phyloP scores from a whole-genome alignment of 331 rosid genomes.

The Arachis monticola region DNA sequence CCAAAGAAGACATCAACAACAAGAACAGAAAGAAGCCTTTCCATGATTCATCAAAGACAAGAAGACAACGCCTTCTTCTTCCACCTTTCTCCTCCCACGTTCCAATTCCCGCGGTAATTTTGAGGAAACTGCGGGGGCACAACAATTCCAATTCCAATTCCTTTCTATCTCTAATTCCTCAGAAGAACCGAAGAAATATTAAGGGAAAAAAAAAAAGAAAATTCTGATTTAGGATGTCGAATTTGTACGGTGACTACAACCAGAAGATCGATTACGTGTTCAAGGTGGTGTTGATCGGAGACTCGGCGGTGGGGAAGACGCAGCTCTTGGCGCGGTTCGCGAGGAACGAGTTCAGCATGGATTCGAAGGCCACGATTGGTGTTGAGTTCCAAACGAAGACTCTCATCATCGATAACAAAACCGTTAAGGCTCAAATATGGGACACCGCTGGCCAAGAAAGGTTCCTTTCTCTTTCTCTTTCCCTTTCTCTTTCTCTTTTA shows the following conservation, averaged over 20 bases:
- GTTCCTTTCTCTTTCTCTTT: not conserved
- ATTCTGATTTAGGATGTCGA: constrained; percentile 32
- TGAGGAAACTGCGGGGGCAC: not conserved
- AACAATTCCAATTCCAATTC: not conserved
- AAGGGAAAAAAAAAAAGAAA: not conserved
- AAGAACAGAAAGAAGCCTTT: not conserved
- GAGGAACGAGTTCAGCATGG: constrained; percentile 43
- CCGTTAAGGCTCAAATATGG: constrained; percentile 49
- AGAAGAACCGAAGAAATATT: not conserved
- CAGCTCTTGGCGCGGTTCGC: constrained; percentile 49
- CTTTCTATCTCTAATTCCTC: not conserved
- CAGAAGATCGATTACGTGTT: constrained; percentile 50
- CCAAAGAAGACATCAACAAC: not conserved
- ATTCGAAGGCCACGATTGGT: constrained; percentile 50
- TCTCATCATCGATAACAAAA: constrained; percentile 43
- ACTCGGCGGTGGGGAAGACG: constrained; percentile 49
- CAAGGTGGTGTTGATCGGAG: constrained; percentile 47
- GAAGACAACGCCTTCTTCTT: not conserved
- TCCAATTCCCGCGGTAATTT: constrained; percentile 3
- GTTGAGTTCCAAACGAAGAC: constrained; percentile 50
- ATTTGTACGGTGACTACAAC: constrained; percentile 42
- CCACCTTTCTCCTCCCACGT: not conserved
- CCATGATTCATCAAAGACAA: not conserved
- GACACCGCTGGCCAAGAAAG: constrained; percentile 52
- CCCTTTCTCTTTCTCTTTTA: not conserved